A percentile compares a stretch with the other conserved stretches of the same genome.
phyloP scores from a whole-genome alignment of 495 filamentous ascomycete genomes.

The Talaromyces adpressus region DNA sequence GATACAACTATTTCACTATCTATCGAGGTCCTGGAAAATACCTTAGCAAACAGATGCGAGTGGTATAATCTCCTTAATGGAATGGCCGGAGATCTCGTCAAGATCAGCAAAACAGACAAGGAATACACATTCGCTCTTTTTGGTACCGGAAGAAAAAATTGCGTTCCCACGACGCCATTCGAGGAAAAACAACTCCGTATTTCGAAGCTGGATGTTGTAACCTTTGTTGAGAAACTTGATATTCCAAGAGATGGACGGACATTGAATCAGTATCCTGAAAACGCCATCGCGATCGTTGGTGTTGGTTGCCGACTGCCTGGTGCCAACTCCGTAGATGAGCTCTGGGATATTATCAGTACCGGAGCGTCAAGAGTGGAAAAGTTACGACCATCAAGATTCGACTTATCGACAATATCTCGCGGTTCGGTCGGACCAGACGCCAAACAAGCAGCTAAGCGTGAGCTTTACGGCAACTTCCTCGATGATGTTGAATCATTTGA shows the following conservation, averaged over 20 bases:
- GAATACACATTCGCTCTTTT: slow-evolving; percentile 17
- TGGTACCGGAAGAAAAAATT: slow-evolving; percentile 21
- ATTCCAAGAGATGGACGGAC: background rate
- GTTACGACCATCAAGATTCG: slow-evolving; percentile 21
- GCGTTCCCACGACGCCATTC: slow-evolving; percentile 22
- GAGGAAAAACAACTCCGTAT: slow-evolving; percentile 16
- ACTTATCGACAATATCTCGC: slow-evolving; percentile 12
- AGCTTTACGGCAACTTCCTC: slow-evolving; percentile 29
- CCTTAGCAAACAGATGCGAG: slow-evolving; percentile 26
- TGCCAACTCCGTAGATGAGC: slow-evolving; percentile 12
- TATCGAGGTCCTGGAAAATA: slow-evolving; percentile 21
- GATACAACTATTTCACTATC: slow-evolving; percentile 13
- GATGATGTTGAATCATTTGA: slow-evolving; percentile 15
- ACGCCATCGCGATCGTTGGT: slow-evolving; percentile 18
- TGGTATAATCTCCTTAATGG: slow-evolving; percentile 23
- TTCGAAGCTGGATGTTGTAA: slow-evolving; percentile 7
- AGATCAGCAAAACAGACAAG: background rate
- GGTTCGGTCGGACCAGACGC: slow-evolving; percentile 13
- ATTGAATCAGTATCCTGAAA: background rate
- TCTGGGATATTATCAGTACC: slow-evolving; percentile 17
- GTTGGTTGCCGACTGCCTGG: slow-evolving; percentile 16
- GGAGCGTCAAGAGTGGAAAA: slow-evolving; percentile 12
- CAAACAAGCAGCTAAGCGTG: slow-evolving; percentile 19
- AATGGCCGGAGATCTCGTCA: slow-evolving; percentile 18
- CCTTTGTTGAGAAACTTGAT: background rate